Evolutionary conservation across 2,329 filamentous ascomycete species (phyloP).

Genomic region (Calonectria honghensis): DNA sequence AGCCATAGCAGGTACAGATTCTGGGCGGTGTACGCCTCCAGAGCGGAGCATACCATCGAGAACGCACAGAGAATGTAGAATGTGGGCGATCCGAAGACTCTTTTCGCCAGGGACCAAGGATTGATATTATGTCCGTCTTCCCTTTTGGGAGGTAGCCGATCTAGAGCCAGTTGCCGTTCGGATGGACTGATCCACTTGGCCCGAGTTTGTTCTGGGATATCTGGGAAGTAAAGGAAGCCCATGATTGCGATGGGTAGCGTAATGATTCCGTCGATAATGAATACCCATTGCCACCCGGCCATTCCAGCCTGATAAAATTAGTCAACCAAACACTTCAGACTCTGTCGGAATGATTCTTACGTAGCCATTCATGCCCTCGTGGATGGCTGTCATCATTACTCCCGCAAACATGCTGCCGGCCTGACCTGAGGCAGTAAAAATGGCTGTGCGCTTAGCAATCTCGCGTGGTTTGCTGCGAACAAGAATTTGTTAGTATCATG

Average conservation of each 20-base stretch:
- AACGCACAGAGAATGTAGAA: constrained; percentile 63
- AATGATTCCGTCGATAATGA: constrained; percentile 50
- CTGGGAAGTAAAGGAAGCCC: constrained; percentile 49
- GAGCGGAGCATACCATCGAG: constrained; percentile 53
- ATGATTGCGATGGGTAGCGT: constrained; percentile 48
- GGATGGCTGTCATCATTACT: constrained; percentile 71
- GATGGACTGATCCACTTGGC: too few relatives aligned
- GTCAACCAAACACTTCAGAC: too few relatives aligned
- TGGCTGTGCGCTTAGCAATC: constrained; percentile 74
- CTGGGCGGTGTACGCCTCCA: constrained; percentile 50
- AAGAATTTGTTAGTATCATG: too few relatives aligned
- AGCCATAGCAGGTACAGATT: constrained; percentile 53
- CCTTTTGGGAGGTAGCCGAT: constrained; percentile 56
- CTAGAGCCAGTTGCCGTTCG: constrained; percentile 57
- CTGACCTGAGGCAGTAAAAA: constrained; percentile 75
- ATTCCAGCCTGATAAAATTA: constrained; percentile 53
- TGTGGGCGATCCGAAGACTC: constrained; percentile 40
- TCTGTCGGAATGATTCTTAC: too few relatives aligned
- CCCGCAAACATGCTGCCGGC: constrained; percentile 76
- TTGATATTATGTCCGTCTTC: constrained; percentile 60
- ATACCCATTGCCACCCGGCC: constrained; percentile 69
- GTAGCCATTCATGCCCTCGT: constrained; percentile 59
- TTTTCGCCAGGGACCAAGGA: constrained; percentile 54
- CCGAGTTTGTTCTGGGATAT: constrained; percentile 49
- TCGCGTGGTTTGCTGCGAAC: constrained; percentile 64